Conservation (phyloP, 176 grass and related monocot genomes). For the Triticum urartu region DNA sequence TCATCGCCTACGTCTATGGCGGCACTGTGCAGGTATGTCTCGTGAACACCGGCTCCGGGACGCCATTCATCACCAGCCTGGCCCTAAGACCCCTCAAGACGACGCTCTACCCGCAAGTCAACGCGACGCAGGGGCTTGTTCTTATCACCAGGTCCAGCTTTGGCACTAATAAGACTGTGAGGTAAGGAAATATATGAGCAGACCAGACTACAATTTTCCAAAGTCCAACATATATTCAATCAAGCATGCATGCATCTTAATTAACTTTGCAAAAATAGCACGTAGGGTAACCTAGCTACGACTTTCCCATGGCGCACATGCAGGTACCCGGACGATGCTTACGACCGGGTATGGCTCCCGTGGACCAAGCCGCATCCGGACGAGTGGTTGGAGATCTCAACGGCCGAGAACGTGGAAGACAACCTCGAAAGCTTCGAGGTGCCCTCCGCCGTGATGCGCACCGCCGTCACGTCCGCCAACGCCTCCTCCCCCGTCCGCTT, state of each 20-base stretch:
- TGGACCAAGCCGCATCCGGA: background rate
- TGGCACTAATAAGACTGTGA: background rate
- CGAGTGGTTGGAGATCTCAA: slow-evolving; percentile 9
- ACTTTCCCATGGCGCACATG: no score
- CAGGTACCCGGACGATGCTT: slow-evolving; percentile 44
- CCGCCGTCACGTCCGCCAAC: slow-evolving; percentile 25
- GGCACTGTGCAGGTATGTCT: slow-evolving; percentile 44
- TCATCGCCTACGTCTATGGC: background rate
- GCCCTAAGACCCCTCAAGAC: slow-evolving; percentile 35
- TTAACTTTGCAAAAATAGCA: no score
- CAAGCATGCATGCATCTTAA: no score
- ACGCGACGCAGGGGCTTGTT: slow-evolving; percentile 11
- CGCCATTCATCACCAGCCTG: slow-evolving; percentile 43
- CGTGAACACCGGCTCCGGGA: slow-evolving; percentile 30
- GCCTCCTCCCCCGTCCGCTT: slow-evolving; percentile 32
- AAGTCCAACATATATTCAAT: no score
- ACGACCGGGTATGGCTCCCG: slow-evolving; percentile 20
- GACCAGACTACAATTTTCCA: no score
- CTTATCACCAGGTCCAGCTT: slow-evolving; percentile 29
- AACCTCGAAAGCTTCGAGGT: background rate
- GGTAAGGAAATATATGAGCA: no score
- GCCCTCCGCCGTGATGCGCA: slow-evolving; percentile 50
- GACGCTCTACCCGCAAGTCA: background rate
- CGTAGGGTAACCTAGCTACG: no score
- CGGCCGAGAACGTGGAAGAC: background rate